These are phyloP conservation scores for Ascochyta pisi DNA, from an alignment of 2,329 filamentous ascomycete genomes.

Conservation along the genomic window DNA sequence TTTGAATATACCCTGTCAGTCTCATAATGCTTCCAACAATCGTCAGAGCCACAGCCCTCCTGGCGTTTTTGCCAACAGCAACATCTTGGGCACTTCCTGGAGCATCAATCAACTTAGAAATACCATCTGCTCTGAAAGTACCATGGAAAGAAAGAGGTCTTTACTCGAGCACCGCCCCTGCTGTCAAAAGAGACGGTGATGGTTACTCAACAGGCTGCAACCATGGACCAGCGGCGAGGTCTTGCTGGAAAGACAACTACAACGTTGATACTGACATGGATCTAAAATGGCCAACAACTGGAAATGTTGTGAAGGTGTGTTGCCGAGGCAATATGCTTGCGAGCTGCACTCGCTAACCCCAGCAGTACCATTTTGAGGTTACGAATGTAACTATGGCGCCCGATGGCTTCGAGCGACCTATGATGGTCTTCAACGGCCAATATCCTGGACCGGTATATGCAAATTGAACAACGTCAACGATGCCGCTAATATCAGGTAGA, in stretches of 20 bases:
- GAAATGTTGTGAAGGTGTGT: slow-evolving; percentile 43
- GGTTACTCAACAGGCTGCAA: slow-evolving; percentile 26
- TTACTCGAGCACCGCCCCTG: slow-evolving; percentile 8
- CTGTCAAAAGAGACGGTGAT: slow-evolving; percentile 12
- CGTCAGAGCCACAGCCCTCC: slow-evolving; percentile 17
- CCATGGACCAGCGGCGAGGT: slow-evolving; percentile 32
- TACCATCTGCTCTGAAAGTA: slow-evolving; percentile 22
- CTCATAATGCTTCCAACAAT: slow-evolving; percentile 21
- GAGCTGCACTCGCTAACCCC: slow-evolving; percentile 13
- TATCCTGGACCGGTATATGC: slow-evolving; percentile 56
- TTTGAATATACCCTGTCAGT: background rate
- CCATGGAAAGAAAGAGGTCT: slow-evolving; percentile 34
- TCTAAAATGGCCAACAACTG: slow-evolving; percentile 51
- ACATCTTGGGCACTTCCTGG: slow-evolving; percentile 27
- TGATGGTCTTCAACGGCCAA: slow-evolving; percentile 55
- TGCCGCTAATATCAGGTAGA: slow-evolving; percentile 39
- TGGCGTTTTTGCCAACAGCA: slow-evolving; percentile 25
- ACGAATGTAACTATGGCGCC: slow-evolving; percentile 54
- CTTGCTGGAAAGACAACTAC: slow-evolving; percentile 41
- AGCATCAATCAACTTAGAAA: background rate
- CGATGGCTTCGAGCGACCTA: slow-evolving; percentile 53
- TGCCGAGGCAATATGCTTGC: background rate
- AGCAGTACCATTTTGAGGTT: slow-evolving; percentile 54
- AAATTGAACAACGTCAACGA: background rate
- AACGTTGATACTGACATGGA: slow-evolving; percentile 55